Evolutionary conservation across 106 monocot genomes (phyloP).

Genomic region (Allium cepa): DNA sequence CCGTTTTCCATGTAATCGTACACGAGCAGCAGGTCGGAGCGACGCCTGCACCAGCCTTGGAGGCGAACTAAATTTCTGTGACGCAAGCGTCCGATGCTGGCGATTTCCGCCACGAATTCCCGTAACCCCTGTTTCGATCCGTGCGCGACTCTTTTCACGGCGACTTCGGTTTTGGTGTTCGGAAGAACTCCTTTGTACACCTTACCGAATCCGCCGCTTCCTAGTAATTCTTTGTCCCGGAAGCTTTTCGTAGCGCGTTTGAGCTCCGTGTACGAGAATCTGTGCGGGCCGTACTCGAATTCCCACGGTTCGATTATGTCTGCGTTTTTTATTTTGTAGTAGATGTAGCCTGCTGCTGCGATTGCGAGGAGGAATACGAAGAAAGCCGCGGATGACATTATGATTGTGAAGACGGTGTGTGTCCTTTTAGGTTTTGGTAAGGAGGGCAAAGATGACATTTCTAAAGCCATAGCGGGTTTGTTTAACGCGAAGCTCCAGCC

Average conservation of each 20-base stretch:
- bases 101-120: background rate
- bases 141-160: background rate
- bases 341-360: background rate
- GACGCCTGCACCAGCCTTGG: background rate
- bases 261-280: background rate
- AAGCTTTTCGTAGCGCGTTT: background rate
- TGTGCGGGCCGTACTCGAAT: background rate
- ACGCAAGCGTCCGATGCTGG: background rate
- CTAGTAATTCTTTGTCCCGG: slow-evolving; percentile 1
- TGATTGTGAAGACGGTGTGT: background rate
- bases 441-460: background rate
- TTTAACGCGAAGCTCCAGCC: slow-evolving; percentile 12
- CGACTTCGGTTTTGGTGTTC: background rate
- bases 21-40: background rate
- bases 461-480: background rate
- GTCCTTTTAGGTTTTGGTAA: background rate
- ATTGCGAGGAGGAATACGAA: background rate
- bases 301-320: background rate
- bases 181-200: slow-evolving; percentile 4
- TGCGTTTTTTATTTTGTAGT: background rate
- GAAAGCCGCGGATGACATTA: background rate
- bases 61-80: background rate
- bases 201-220: slow-evolving; percentile 6
- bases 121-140: background rate
- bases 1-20: slow-evolving; percentile 1